These are phyloP conservation scores for Zymoseptoria passerinii DNA, from an alignment of 2,329 filamentous ascomycete species.

Conservation along the genomic window DNA sequence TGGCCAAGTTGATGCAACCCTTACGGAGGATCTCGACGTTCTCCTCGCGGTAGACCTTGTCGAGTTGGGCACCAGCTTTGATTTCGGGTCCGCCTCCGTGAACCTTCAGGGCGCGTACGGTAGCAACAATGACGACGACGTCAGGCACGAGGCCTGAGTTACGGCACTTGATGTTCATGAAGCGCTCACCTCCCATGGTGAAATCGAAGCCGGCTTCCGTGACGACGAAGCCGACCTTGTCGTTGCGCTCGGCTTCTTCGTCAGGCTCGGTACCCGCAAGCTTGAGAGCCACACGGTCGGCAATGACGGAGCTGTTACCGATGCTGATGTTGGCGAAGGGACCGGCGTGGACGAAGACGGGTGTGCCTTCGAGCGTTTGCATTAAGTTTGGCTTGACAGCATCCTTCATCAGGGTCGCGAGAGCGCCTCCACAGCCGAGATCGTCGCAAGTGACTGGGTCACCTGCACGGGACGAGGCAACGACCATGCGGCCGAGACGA, in stretches of 20 bases:
- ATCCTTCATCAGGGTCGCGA: conserved; percentile 94
- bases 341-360: conserved; percentile 93
- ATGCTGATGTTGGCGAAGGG: conserved; percentile 99
- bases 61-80: conserved; percentile 73
- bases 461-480: conserved; percentile 74
- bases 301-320: conserved; percentile 88
- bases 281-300: conserved; percentile 92
- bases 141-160: conserved; percentile 88
- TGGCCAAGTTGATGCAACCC: conserved; percentile 88
- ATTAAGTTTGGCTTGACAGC: conserved; percentile 98
- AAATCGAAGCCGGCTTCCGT: conserved; percentile 99
- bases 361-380: conserved; percentile 95
- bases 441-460: conserved; percentile 96
- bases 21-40: conserved; percentile 84
- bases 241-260: conserved; percentile 59
- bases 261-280: conserved; percentile 88
- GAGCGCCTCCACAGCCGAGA: conserved; percentile 80
- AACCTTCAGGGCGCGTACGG: conserved; percentile 90
- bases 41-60: conserved; percentile 83
- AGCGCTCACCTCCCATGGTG: conserved; percentile 98
- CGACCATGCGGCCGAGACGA: conserved; percentile 88
- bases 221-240: conserved; percentile 84
- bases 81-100: conserved; percentile 96
- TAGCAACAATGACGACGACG: conserved; percentile 89
- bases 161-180: conserved; percentile 99